Evolutionary conservation across 371 early-diverging fungal genomes (phyloP), one percentile per base, ranked within the genome.

Genomic region (Sporodiniella umbellata): DNA sequence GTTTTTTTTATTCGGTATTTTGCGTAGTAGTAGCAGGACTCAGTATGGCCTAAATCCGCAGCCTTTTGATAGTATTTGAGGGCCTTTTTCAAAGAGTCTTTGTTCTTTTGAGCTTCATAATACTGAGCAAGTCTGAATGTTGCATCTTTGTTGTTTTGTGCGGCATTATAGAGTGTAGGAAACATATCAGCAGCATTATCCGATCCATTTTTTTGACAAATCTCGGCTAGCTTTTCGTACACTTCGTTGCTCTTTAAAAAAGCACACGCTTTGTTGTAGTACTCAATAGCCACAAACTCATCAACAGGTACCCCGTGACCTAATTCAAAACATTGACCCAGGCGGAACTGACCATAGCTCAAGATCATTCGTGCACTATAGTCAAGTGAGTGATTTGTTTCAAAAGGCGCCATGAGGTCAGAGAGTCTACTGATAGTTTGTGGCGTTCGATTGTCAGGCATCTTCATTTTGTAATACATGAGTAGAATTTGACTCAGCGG

Each of bases 21-120:
- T 23, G 58, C 61, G 33, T 55, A 60, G 15, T 39, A 45, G 31
- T 60, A 60, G 23, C 56, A 55, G 8, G 61, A 39, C 31, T 60
- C 40, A 0, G 52, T 18, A 33, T 55, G 56, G 31, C 54, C 56
- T 18, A 38, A 19, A 42, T 51, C 42, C 14, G 51, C 52, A 8
- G 61, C 51, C 24, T 55, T 48, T 17, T 25, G 24, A 21, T 47
- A 58, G 5, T 58, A 23, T 5, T 40, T 33, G 17, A 48, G 42
- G 1, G 58, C 48, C 8, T 48, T 51, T 17, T 23, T 42, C 39
- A 35, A 40, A 38, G 18, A 47, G 24, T 12, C 40, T 10, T 18
- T 18, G 8, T 10, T 40, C 8, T 15, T 12, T 40, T 40, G 40
- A 2, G 21, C 4, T 21, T 40, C 40, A 23, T 58, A 58, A 17